These are phyloP conservation scores for Ogataea zsoltii DNA, from an alignment of 805 yeast genomes.

Conservation along the genomic window DNA sequence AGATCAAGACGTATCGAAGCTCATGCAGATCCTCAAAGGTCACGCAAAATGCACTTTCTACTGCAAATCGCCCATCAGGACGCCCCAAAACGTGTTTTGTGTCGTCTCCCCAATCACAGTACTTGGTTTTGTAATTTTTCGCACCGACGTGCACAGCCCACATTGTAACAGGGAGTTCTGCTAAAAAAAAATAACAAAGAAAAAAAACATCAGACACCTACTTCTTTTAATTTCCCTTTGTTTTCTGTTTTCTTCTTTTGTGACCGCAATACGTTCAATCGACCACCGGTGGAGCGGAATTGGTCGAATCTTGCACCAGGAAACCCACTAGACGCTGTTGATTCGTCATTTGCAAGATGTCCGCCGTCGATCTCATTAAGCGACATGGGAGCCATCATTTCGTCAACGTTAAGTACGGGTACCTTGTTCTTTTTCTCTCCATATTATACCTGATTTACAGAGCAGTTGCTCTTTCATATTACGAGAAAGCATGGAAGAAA, in stretches of 20 bases:
- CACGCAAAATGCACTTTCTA: no score
- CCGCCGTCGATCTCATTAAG: slow-evolving; percentile 12
- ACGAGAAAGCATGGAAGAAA: slow-evolving; percentile 38
- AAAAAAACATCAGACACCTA: no score
- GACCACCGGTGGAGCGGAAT: background rate
- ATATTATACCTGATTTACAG: slow-evolving; percentile 40
- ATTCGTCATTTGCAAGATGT: background rate
- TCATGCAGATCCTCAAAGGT: no score
- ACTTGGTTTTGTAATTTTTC: background rate
- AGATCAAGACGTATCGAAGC: no score
- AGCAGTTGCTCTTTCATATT: slow-evolving; percentile 34
- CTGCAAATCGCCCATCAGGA: no score
- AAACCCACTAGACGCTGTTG: no score
- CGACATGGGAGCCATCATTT: slow-evolving; percentile 58
- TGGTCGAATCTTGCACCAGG: background rate
- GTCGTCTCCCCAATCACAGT: background rate
- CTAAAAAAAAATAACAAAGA: background rate
- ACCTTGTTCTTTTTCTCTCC: slow-evolving; percentile 45
- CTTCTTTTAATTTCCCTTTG: no score
- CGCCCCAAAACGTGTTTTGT: no score
- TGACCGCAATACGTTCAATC: no score
- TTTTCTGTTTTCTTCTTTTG: no score
- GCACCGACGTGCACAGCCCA: background rate
- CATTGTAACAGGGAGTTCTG: background rate
- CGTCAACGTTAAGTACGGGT: slow-evolving; percentile 63